phyloP scores from a whole-genome alignment of 2,329 filamentous ascomycete species.

The Fusarium sp. region DNA sequence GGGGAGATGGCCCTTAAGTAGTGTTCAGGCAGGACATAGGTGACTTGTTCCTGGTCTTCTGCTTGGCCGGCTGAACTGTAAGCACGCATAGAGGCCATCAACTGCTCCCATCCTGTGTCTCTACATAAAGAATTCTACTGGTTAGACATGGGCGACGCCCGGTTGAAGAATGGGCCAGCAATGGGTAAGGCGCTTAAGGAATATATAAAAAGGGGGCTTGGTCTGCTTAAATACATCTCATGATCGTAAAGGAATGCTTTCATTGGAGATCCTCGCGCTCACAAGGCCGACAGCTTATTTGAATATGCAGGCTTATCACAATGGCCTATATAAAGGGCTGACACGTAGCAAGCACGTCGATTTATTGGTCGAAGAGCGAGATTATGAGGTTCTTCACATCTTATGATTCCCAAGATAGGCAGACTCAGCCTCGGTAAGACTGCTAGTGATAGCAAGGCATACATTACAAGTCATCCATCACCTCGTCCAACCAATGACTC shows the following conservation, averaged over 20 bases:
- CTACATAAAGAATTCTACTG: not conserved
- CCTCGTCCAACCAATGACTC: not conserved
- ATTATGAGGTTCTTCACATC: not conserved
- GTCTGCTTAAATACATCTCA: not conserved
- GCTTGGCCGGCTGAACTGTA: too few species aligned
- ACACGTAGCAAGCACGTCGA: not conserved
- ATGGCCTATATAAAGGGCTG: not conserved
- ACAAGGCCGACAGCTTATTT: not conserved
- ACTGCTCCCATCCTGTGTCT: not conserved
- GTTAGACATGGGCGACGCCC: not conserved
- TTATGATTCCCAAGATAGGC: not conserved
- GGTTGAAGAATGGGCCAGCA: not conserved
- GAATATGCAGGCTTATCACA: not conserved
- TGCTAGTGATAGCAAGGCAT: not conserved
- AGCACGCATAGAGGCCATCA: not conserved
- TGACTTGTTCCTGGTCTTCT: not conserved
- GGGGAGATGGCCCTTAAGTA: not conserved
- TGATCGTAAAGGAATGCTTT: not conserved
- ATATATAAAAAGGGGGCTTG: not conserved
- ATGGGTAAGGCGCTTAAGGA: not conserved
- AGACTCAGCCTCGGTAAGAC: not conserved
- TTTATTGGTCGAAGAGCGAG: not conserved
- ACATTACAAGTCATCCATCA: not conserved
- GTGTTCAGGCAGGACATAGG: not conserved
- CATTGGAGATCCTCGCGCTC: not conserved